Percentiles rank a stretch among this genome's conserved stretches.
These are phyloP conservation scores for Tricholoma sp. DNA, from an alignment of 768 basidiomycete genomes.

Conservation along the genomic window DNA sequence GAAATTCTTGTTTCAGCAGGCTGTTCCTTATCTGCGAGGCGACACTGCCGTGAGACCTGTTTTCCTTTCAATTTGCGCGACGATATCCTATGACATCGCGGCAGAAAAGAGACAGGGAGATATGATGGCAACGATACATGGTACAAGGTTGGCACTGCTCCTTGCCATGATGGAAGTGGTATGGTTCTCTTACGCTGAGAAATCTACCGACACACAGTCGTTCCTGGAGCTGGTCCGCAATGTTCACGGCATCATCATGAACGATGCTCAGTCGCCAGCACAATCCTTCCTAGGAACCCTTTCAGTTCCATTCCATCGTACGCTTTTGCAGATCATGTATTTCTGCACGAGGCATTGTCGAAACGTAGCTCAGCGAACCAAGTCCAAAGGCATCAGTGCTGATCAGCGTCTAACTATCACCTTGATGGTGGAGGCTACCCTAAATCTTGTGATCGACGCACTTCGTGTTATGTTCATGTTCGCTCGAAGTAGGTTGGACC, in stretches of 20 bases:
- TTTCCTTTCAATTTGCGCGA: conserved; percentile 52
- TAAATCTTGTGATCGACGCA: conserved; percentile 65
- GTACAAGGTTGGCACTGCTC: conserved; percentile 67
- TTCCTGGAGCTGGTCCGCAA: conserved; percentile 61
- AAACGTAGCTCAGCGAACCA: conserved; percentile 33
- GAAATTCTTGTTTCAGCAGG: conserved; percentile 64
- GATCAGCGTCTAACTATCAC: conserved; percentile 59
- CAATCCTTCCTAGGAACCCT: conserved; percentile 65
- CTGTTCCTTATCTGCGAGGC: conserved; percentile 58
- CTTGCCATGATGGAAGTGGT: conserved; percentile 75
- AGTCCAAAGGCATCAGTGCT: conserved; percentile 46
- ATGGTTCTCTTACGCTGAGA: conserved; percentile 64
- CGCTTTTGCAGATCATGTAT: conserved; percentile 75
- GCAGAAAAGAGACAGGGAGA: conserved; percentile 70
- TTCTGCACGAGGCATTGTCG: conserved; percentile 68
- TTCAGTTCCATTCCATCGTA: conserved; percentile 71
- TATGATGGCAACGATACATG: conserved; percentile 81
- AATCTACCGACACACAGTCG: conserved; percentile 45
- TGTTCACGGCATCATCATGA: conserved; percentile 61
- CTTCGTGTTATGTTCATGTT: conserved; percentile 60
- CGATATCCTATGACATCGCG: conserved; percentile 63
- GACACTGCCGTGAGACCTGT: conserved; percentile 51
- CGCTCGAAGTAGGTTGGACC: conserved; percentile 49
- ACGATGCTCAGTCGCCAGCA: conserved; percentile 68
- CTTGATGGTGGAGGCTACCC: conserved; percentile 54